Evolutionary conservation across 225 moss, liverwort and hornwort species (phyloP), one percentile per base, ranked within the genome.

Genomic region (Neckera pumila): DNA sequence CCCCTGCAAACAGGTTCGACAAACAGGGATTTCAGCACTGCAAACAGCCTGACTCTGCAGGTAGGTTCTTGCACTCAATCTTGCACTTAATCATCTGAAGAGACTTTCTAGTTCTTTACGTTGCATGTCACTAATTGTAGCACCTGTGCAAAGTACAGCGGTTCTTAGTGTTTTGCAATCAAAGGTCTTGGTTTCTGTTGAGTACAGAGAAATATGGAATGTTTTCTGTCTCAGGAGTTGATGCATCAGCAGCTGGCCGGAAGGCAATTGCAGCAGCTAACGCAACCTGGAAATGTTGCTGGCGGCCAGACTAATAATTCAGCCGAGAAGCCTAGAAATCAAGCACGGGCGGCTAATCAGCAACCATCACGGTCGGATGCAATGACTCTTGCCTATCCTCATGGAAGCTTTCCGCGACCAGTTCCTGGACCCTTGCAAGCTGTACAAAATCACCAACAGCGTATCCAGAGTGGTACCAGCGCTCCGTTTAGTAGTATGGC

Each of bases 211-310:
- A 57, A 49, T 81, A 79, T 83, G 87, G 43, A 82, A 54, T 53
- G 73, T 76, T 88, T 67, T 82, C 40, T 87, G 60, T 89, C 43
- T 85, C 91, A 93, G 94, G 94, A 93, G 76, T 88, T 93, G 88
- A 92, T 92, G 92, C 91, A 95, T 85, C 94, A 96, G 67, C 91
- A 94, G 82, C 93, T 95, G 91, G 90, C 92, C 70, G 96, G 94
- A 80, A 93, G 93, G 86, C 95, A 97, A 91, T 75, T 92, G 65
- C 95, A 94, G 86, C 91, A 91, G 94, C 76, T 85, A 73, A 49
- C 89, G 71, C 93, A 94, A 66, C 86, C 89, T 78, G 92, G 91
- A 57, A 91, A 89, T 90, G 57, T 91, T 81, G 84, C 91, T 86
- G 91, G 91, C 90, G 87, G 91, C 61, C 96, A 94, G 89, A 91